These are phyloP conservation scores for Trichosporon sp. DNA, from an alignment of 1,284 basidiomycete species.

Conservation along the genomic window DNA sequence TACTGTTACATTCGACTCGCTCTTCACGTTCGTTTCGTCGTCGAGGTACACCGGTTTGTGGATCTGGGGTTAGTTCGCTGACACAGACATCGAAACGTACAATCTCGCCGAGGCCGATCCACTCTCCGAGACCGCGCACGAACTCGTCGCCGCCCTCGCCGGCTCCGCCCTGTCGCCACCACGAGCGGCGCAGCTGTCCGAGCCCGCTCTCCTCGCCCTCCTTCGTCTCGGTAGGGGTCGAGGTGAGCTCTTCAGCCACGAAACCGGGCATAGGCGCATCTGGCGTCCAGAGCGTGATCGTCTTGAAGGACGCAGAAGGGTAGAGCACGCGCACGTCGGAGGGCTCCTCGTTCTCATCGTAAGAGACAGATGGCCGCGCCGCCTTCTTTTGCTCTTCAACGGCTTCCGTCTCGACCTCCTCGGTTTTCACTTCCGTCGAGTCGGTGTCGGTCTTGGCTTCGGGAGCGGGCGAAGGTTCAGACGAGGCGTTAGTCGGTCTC, in stretches of 20 bases:
- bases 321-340: conserved; percentile 32
- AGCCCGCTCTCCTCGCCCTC: neutral
- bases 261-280: conserved; percentile 49
- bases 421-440: neutral
- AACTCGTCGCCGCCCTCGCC: conserved; percentile 55
- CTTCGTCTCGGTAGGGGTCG: neutral
- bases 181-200: conserved; percentile 28
- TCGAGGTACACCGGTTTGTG: conserved; percentile 27
- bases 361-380: neutral
- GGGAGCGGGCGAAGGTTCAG: neutral
- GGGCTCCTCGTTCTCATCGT: neutral
- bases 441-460: neutral
- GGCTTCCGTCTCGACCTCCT: neutral
- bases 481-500: neutral
- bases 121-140: conserved; percentile 52
- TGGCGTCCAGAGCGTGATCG: conserved; percentile 49
- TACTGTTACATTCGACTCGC: neutral
- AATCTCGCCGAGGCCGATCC: conserved; percentile 47
- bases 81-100: conserved; percentile 35
- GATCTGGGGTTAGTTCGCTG: conserved; percentile 23
- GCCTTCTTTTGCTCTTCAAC: too few relatives aligned
- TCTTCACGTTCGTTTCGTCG: neutral
- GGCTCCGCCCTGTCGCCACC: conserved; percentile 50
- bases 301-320: conserved; percentile 40
- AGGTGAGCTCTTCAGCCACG: conserved; percentile 32